Percentiles rank a stretch among this genome's conserved stretches.
These are phyloP conservation scores for Cyberlindnera amylophila DNA, from an alignment of 805 yeast genomes.

Conservation along the genomic window DNA sequence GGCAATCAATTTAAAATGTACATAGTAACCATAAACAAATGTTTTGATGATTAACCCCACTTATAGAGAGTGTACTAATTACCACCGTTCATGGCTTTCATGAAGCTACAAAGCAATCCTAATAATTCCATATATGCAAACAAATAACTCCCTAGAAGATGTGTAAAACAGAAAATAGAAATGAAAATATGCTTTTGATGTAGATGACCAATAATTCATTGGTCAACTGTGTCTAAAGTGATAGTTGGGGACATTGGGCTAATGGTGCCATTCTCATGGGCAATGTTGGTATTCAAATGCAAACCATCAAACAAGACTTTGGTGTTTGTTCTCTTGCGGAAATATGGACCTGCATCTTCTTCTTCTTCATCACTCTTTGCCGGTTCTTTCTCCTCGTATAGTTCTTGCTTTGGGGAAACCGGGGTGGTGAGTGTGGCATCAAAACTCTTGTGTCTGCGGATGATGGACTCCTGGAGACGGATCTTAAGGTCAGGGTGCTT, in stretches of 20 bases:
- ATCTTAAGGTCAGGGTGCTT: constrained; percentile 25
- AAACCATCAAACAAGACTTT: constrained; percentile 15
- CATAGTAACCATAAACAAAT: not conserved
- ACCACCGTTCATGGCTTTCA: too few relatives aligned
- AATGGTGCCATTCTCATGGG: constrained; percentile 2
- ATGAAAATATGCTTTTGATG: too few relatives aligned
- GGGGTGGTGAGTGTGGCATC: constrained; percentile 23
- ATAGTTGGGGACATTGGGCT: constrained; percentile 22
- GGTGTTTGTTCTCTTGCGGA: constrained; percentile 3
- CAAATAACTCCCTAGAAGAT: too few relatives aligned
- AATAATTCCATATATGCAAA: too few relatives aligned
- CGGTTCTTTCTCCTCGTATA: constrained; percentile 26
- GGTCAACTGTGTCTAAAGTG: constrained; percentile 15
- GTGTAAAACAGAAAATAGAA: too few relatives aligned
- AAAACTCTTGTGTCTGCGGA: constrained; percentile 29
- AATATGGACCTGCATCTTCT: not conserved
- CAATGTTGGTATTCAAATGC: constrained; percentile 9
- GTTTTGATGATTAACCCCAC: too few relatives aligned
- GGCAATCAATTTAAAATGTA: not conserved
- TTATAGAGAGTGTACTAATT: too few relatives aligned
- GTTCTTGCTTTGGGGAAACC: constrained; percentile 15
- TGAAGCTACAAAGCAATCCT: too few relatives aligned
- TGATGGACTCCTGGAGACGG: constrained; percentile 33
- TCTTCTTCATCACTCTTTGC: constrained; percentile 12
- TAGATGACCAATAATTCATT: not conserved